Evolutionary conservation across 2,329 filamentous ascomycete genomes (phyloP).

Genomic region (Rachicladosporium sp.): DNA sequence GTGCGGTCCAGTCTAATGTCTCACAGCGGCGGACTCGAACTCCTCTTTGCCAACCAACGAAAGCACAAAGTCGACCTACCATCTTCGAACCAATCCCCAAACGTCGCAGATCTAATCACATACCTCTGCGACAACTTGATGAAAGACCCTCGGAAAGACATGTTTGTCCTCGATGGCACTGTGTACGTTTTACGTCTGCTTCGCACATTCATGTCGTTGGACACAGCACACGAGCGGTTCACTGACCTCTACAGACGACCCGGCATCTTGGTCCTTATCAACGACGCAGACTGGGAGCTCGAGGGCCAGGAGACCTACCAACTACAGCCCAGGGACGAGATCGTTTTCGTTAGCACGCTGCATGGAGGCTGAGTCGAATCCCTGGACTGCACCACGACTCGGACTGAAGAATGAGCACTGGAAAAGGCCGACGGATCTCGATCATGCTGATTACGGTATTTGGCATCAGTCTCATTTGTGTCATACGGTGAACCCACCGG

Average conservation of each 20-base stretch:
- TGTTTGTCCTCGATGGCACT: slow-evolving; percentile 77
- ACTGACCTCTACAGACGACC: slow-evolving; percentile 54
- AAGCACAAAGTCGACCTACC: slow-evolving; percentile 62
- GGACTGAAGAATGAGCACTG: no score
- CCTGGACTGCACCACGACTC: no score
- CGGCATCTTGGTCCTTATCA: slow-evolving; percentile 90
- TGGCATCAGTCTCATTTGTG: no score
- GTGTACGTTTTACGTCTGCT: no score
- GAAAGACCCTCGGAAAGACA: slow-evolving; percentile 71
- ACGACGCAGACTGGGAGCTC: slow-evolving; percentile 96
- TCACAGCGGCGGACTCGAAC: slow-evolving; percentile 71
- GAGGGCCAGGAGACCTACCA: slow-evolving; percentile 89
- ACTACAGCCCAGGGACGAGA: slow-evolving; percentile 68
- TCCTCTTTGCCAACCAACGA: slow-evolving; percentile 77
- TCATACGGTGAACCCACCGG: no score
- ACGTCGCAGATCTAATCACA: slow-evolving; percentile 62
- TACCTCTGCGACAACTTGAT: slow-evolving; percentile 73
- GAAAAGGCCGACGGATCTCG: no score
- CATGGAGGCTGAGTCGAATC: slow-evolving; percentile 60
- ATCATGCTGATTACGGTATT: no score
- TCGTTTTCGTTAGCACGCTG: slow-evolving; percentile 91
- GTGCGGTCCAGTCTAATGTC: not conserved
- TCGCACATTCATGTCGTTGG: no score
- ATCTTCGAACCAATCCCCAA: slow-evolving; percentile 47
- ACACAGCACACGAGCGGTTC: no score